A percentile compares a stretch with the other conserved stretches of the same genome.
These are phyloP conservation scores for Aspergillus sp. DNA, from an alignment of 2,329 filamentous ascomycete species.

Conservation along the genomic window DNA sequence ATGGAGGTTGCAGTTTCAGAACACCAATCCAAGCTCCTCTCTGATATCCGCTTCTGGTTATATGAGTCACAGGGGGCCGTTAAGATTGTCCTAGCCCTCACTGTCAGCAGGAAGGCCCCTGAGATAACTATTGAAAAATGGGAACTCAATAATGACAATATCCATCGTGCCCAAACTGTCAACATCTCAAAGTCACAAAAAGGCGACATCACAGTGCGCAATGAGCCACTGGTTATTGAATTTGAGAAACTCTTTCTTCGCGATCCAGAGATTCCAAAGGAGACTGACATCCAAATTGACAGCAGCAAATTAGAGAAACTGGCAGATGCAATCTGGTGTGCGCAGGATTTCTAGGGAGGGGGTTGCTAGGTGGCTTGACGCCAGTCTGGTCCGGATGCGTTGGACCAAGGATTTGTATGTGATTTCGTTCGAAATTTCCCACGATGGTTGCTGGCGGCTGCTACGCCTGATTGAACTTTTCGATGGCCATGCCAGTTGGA, in stretches of 20 bases:
- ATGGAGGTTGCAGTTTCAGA: background rate
- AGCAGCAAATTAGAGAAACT: background rate
- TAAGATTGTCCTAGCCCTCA: background rate
- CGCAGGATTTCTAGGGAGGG: background rate
- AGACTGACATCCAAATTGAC: background rate
- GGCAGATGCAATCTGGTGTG: background rate
- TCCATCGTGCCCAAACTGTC: background rate
- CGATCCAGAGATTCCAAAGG: background rate
- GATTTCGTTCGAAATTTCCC: no score
- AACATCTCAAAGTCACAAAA: constrained; percentile 7
- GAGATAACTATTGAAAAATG: background rate
- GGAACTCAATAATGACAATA: background rate
- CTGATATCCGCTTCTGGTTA: background rate
- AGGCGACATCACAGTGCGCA: background rate
- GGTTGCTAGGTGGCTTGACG: background rate
- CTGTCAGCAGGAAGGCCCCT: background rate
- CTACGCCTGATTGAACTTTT: no score
- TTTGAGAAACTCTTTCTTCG: background rate
- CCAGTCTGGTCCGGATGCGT: background rate
- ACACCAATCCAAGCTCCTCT: background rate
- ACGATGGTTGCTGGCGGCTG: no score
- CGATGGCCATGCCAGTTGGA: no score
- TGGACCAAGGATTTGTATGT: no score
- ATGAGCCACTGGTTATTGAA: background rate
- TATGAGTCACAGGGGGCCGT: background rate